Evolutionary conservation across 768 basidiomycete genomes (phyloP), one percentile per base, ranked within the genome.

Genomic region (Hericium erinaceus): DNA sequence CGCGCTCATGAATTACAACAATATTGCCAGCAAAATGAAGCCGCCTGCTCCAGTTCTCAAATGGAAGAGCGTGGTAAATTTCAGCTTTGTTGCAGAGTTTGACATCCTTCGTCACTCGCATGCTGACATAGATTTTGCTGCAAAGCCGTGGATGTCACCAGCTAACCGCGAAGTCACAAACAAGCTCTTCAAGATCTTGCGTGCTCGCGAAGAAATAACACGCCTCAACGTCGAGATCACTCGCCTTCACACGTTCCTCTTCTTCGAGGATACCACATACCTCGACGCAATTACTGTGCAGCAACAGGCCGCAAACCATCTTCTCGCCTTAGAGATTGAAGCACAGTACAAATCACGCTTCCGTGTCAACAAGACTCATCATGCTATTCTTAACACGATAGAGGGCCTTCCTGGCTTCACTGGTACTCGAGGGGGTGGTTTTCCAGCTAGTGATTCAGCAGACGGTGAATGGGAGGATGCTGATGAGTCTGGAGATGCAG

Each of bases 181-280:
- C n/a, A 56, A 48, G 55, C 33, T 26, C 46, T 56, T 48, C 55
- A 56, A 56, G 46, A 16, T 56, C 28, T 7, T 33, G 10, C 44
- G 55, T 10, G 41, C 55, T 13, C 16, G 18, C 3, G 55, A 56
- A 22, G 55, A 56, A 28, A 16, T 56, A n/a, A 12, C 16, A n/a
- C 41, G 55, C 4, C 38, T 33, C 28, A 48, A 48, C 28, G 18
- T 46, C 33, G 55, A 56, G 28, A 26, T 37, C 15, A 13, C 13
- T 3, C 55, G 55, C 11, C 46, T 56, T 9, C 44, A n/a, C 11
- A 39, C 55, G 13, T 46, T 24, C 26, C 41, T 56, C 11, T 39
- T 41, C 22, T 16, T 4, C 26, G 55, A 56, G 28, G 15, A 41
- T 33, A 33, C 28, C 5, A 33, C 28, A 4, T 33, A 33, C 8